Percentiles rank a stretch among this genome's conserved stretches.
phyloP scores from a whole-genome alignment of 2,329 filamentous ascomycete genomes.

The Endothia cerciana region DNA sequence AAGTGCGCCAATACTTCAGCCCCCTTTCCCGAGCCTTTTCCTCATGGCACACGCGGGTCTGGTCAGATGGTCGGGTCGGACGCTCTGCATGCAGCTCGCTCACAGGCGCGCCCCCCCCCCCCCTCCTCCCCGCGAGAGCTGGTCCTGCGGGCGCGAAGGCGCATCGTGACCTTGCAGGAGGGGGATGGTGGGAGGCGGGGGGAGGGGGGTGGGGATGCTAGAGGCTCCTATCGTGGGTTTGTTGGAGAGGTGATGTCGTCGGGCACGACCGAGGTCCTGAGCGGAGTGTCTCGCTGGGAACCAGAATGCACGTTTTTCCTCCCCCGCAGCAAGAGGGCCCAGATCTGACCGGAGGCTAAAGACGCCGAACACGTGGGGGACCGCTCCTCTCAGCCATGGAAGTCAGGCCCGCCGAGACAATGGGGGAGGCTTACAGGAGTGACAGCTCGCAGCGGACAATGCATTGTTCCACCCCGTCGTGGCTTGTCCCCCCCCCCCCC shows the following conservation, averaged over 20 bases:
- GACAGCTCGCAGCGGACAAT: neutral
- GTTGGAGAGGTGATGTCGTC: neutral
- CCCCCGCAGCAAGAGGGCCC: neutral
- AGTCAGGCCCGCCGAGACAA: neutral
- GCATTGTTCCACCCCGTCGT: neutral
- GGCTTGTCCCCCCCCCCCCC: neutral
- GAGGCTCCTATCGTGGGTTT: neutral
- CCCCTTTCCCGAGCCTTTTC: neutral
- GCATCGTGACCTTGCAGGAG: neutral
- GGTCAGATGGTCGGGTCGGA: slow-evolving; percentile 5
- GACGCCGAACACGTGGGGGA: neutral
- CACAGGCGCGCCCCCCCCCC: no score
- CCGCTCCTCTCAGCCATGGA: slow-evolving; percentile 1
- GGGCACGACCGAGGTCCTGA: neutral
- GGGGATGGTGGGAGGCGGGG: neutral
- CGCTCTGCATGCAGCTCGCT: neutral
- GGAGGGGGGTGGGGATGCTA: neutral
- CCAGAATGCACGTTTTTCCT: no score
- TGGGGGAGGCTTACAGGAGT: neutral
- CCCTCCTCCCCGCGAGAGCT: neutral
- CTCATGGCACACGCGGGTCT: neutral
- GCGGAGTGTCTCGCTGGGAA: neutral
- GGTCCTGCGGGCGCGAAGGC: neutral
- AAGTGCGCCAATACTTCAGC: slow-evolving; percentile 15
- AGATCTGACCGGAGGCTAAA: neutral